These are phyloP conservation scores for Volutella citrinella DNA, from an alignment of 2,329 filamentous ascomycete species.

Conservation along the genomic window DNA sequence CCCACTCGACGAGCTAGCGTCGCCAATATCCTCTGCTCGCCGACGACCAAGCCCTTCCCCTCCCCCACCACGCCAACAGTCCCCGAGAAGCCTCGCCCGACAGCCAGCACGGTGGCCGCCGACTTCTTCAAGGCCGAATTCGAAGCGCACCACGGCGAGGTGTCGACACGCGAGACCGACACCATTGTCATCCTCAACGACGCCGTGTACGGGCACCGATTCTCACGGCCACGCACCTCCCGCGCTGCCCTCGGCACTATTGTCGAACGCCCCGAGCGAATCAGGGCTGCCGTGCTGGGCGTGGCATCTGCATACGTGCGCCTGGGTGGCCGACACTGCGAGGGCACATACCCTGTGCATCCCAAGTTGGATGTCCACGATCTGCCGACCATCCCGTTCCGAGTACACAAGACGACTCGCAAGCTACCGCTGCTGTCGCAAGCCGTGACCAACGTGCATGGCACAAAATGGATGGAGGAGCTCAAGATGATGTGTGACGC, in stretches of 20 bases:
- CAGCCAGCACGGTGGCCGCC: conserved; percentile 57
- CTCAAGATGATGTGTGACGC: conserved; percentile 79
- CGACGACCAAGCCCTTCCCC: conserved; percentile 36
- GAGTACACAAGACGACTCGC: conserved; percentile 77
- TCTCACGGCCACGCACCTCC: conserved; percentile 75
- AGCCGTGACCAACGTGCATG: conserved; percentile 88
- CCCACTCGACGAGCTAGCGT: conserved; percentile 49
- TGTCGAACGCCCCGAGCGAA: conserved; percentile 88
- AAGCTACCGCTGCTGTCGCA: conserved; percentile 68
- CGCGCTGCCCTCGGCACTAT: conserved; percentile 72
- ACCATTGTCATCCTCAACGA: conserved; percentile 88
- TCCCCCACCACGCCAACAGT: conserved; percentile 20
- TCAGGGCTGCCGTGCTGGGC: conserved; percentile 80
- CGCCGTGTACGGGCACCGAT: conserved; percentile 91
- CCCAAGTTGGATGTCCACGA: conserved; percentile 55
- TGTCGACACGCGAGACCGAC: conserved; percentile 44
- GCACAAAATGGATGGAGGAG: conserved; percentile 90
- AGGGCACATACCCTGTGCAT: conserved; percentile 65
- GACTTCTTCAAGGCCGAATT: conserved; percentile 70
- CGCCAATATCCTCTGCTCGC: conserved; percentile 42
- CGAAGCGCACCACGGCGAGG: conserved; percentile 52
- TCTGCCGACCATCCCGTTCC: conserved; percentile 68
- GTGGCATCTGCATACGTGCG: conserved; percentile 85
- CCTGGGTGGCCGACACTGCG: conserved; percentile 76
- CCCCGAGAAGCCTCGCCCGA: conserved; percentile 40